Evolutionary conservation across 495 filamentous ascomycete genomes (phyloP).

Genomic region (Cudoniella acicularis): DNA sequence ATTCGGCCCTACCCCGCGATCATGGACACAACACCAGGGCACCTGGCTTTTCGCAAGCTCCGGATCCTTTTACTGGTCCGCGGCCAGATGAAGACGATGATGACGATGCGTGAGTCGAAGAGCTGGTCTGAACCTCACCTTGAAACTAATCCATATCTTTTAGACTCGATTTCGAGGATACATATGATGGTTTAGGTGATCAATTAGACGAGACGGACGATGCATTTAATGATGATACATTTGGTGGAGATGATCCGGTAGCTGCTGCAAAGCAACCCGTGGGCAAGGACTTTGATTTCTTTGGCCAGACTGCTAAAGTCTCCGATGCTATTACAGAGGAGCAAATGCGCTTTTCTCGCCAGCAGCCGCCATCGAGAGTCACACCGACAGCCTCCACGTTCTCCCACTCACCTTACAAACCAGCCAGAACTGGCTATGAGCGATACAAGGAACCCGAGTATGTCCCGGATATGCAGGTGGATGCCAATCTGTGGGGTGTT

Average conservation of each 20-base stretch:
- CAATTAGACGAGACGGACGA: slow-evolving; percentile 90
- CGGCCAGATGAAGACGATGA: slow-evolving; percentile 63
- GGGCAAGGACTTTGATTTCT: slow-evolving; percentile 97
- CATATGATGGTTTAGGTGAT: slow-evolving; percentile 93
- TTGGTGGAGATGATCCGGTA: slow-evolving; percentile 53
- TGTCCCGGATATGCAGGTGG: slow-evolving; percentile 83
- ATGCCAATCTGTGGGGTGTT: slow-evolving; percentile 89
- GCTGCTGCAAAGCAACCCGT: slow-evolving; percentile 40
- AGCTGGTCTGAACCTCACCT: background rate
- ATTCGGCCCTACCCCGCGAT: slow-evolving; percentile 61
- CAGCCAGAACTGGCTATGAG: slow-evolving; percentile 78
- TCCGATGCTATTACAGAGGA: slow-evolving; percentile 83
- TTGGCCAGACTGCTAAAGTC: slow-evolving; percentile 83
- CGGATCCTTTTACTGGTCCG: slow-evolving; percentile 84
- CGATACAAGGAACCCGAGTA: slow-evolving; percentile 73
- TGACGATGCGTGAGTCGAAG: slow-evolving; percentile 49
- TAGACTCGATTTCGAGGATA: slow-evolving; percentile 87
- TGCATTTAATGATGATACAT: slow-evolving; percentile 98
- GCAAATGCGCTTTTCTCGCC: slow-evolving; percentile 72
- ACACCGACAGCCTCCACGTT: slow-evolving; percentile 32
- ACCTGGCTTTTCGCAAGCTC: slow-evolving; percentile 75
- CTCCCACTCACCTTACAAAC: slow-evolving; percentile 48
- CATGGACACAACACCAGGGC: slow-evolving; percentile 52
- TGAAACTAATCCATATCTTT: slow-evolving; percentile 35
- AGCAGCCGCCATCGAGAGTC: slow-evolving; percentile 48